A percentile compares a stretch with the other conserved stretches of the same genome.
These are phyloP conservation scores for Beauveria bassiana DNA, from an alignment of 2,329 filamentous ascomycete species.

Conservation along the genomic window DNA sequence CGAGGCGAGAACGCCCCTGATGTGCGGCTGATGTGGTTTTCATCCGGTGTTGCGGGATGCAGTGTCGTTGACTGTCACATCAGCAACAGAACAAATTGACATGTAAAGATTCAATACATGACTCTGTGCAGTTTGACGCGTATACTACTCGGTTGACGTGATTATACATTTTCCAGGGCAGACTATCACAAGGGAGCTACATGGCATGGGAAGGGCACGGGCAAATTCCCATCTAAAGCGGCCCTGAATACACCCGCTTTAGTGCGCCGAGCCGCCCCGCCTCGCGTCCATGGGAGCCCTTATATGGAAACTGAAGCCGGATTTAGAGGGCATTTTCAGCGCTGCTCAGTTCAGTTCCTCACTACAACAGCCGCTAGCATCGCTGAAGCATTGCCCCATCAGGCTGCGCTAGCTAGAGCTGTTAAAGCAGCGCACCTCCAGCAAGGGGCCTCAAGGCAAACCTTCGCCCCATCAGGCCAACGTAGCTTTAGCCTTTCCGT, in stretches of 20 bases:
- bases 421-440: neutral
- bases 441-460: neutral
- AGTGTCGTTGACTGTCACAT: neutral
- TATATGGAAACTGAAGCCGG: neutral
- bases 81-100: neutral
- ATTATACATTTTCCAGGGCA: neutral
- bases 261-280: neutral
- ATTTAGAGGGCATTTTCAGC: neutral
- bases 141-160: neutral
- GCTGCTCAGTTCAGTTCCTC: neutral
- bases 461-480: constrained; percentile 25
- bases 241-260: neutral
- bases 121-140: neutral
- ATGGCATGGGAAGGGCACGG: constrained; percentile 1
- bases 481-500: constrained; percentile 29
- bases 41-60: neutral
- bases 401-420: neutral
- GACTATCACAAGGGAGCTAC: neutral
- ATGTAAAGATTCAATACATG: neutral
- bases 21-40: neutral
- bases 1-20: neutral
- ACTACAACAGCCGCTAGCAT: no score
- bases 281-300: neutral
- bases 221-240: neutral
- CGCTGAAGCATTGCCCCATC: neutral